phyloP scores from a whole-genome alignment of 1,284 basidiomycete genomes.

The Ceratobasidium papillatum region DNA sequence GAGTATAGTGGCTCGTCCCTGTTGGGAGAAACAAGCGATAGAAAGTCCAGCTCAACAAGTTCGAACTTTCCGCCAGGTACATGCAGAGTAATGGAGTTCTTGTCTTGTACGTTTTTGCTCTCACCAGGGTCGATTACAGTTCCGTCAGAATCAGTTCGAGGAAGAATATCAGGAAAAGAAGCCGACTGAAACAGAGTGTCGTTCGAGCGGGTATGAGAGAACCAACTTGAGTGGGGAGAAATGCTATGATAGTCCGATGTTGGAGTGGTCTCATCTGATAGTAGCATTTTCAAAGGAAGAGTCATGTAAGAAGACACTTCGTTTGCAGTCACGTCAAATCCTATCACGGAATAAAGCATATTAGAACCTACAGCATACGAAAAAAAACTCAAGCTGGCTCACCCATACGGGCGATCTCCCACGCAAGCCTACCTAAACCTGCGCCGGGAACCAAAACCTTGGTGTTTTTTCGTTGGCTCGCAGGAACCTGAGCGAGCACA shows the following conservation, averaged over 20 bases:
- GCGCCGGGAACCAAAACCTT: slow-evolving; percentile 69
- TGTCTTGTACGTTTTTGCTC: background rate
- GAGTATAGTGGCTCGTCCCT: background rate
- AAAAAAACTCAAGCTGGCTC: slow-evolving; percentile 43
- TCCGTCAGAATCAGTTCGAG: slow-evolving; percentile 53
- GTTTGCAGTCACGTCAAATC: slow-evolving; percentile 65
- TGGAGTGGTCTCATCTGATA: slow-evolving; percentile 59
- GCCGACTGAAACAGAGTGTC: slow-evolving; percentile 61
- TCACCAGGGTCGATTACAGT: background rate
- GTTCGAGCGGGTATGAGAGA: slow-evolving; percentile 69
- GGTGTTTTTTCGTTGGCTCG: slow-evolving; percentile 49
- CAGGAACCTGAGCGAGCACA: slow-evolving; percentile 52
- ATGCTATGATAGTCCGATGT: slow-evolving; percentile 59
- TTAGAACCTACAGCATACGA: background rate
- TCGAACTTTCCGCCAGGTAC: slow-evolving; percentile 49
- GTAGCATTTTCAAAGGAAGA: slow-evolving; percentile 64
- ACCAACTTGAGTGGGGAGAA: slow-evolving; percentile 70
- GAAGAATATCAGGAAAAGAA: slow-evolving; percentile 67
- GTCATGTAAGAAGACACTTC: slow-evolving; percentile 73
- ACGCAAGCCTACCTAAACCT: slow-evolving; percentile 69
- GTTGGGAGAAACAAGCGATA: slow-evolving; percentile 51
- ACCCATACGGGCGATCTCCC: slow-evolving; percentile 71
- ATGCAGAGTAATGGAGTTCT: background rate
- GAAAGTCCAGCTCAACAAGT: slow-evolving; percentile 64
- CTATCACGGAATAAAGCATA: slow-evolving; percentile 48